Evolutionary conservation across 1,284 basidiomycete genomes (phyloP).

Genomic region (Fistulinella staudtii): DNA sequence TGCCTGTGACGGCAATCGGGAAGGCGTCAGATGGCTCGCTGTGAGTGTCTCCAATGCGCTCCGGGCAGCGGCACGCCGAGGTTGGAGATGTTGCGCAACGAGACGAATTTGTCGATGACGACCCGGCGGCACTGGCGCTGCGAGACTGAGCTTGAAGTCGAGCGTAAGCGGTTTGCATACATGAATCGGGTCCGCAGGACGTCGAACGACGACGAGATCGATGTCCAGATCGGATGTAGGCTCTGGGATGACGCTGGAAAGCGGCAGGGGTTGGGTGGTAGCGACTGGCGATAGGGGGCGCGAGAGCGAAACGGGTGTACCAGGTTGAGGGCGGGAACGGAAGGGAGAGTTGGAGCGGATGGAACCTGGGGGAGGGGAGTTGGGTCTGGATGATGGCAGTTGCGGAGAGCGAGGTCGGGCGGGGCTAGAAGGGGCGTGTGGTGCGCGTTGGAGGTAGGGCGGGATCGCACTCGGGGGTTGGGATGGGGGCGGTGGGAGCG

Average conservation of each 20-base stretch:
- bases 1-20: constrained; percentile 38
- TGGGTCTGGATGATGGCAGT: constrained; percentile 46
- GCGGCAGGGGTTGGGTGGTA: constrained; percentile 14
- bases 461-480: constrained; percentile 66
- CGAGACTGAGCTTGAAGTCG: constrained; percentile 47
- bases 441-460: constrained; percentile 60
- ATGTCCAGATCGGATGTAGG: constrained; percentile 47
- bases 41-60: constrained; percentile 8
- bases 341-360: constrained; percentile 56
- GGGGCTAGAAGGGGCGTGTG: constrained; percentile 36
- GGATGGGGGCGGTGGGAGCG: constrained; percentile 30
- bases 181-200: constrained; percentile 42
- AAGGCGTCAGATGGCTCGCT: constrained; percentile 3
- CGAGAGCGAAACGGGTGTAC: constrained; percentile 32
- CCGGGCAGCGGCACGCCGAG: constrained; percentile 30
- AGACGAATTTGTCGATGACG: constrained; percentile 42
- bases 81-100: constrained; percentile 61
- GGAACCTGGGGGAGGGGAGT: constrained; percentile 37
- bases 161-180: constrained; percentile 59
- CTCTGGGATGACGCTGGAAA: constrained; percentile 17
- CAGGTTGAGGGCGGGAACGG: constrained; percentile 34
- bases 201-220: constrained; percentile 52
- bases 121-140: constrained; percentile 38
- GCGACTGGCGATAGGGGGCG: constrained; percentile 50
- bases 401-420: constrained; percentile 53